Base-by-base conservation (phyloP, 164 flowering plant species). In the Nymphaea colorata region DNA sequence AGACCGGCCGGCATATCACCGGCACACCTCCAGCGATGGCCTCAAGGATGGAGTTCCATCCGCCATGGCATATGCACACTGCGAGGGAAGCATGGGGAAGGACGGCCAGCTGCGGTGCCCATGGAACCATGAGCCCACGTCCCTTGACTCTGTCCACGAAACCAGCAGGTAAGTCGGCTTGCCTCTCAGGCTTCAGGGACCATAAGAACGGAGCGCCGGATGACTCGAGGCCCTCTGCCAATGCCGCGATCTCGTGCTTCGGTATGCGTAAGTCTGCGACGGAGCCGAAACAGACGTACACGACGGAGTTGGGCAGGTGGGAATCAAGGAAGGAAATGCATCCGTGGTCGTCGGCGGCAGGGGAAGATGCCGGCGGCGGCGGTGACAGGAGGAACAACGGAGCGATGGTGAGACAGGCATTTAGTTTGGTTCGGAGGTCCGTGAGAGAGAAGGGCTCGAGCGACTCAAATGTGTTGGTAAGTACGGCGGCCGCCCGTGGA, bases 221-320 rank as follows among this genome's bases (percentile, higher is more conserved):
- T 55, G 62, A 69, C 61, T 80, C 79, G 17, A 80, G 41, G 1
- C 75, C 83, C 62, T 72, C 60, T 1, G 81, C 81, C 41, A 80
- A 66, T 4, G 71, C 73, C 8, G 64, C 61, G 61, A 78, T 69
- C 67, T 78, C 83, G 51, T 45, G 51, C 8, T 45, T 4, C 1
- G 61, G 1, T 0, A 81, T 72, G 5, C 74, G 75, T 12, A 71
- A 73, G 3, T 67, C 18, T 41, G 41, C 59, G 53, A 75, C 70
- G 0, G 87, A 69, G 5, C 96, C 96, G 55, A 87, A 90, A 75
- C 83, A 70, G 6, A 90, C 67, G 62, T 90, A 87, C 2, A 71
- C 87, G 2, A 86, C 90, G 0, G 91, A 80, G 3, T 68, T 42
- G 5, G 51, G 51, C 4, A 8, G 51, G 14, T 80, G 75, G 12